Conservation (phyloP, 179 eudicot genomes). For the Monotropa hypopitys region DNA sequence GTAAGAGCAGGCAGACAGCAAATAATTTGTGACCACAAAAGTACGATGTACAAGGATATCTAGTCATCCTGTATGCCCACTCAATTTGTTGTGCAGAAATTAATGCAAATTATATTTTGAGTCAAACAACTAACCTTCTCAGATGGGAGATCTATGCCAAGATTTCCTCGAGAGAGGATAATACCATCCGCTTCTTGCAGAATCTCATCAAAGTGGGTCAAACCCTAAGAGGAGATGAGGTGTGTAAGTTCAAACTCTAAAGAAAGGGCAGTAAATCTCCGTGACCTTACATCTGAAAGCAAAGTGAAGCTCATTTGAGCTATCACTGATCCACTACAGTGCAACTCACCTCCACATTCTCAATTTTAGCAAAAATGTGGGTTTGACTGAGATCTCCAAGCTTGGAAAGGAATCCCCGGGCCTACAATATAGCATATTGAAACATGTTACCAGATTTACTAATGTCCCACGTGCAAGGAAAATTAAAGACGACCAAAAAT, state of each 20-base stretch:
- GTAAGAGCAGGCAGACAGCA: too few species aligned
- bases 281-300: neutral
- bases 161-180: constrained; percentile 82
- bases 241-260: neutral
- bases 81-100: neutral
- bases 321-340: neutral
- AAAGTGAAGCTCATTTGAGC: neutral
- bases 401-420: constrained; percentile 59
- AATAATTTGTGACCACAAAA: too few species aligned
- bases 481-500: neutral
- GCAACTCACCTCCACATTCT: constrained; percentile 63
- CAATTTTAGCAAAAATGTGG: constrained; percentile 87
- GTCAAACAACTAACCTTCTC: constrained; percentile 79
- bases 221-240: constrained; percentile 36
- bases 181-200: constrained; percentile 91
- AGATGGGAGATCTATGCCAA: constrained; percentile 92
- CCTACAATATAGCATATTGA: constrained; percentile 11
- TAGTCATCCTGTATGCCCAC: neutral
- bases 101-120: neutral
- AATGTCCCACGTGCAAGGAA: neutral
- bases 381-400: constrained; percentile 77
- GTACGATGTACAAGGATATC: too few species aligned
- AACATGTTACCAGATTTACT: neutral
- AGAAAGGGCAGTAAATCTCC: neutral
- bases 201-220: constrained; percentile 84